A percentile compares a stretch with the other conserved stretches of the same genome.
Evolutionary conservation across 1,284 basidiomycete genomes (phyloP).

Genomic region (Malassezia dermatis): DNA sequence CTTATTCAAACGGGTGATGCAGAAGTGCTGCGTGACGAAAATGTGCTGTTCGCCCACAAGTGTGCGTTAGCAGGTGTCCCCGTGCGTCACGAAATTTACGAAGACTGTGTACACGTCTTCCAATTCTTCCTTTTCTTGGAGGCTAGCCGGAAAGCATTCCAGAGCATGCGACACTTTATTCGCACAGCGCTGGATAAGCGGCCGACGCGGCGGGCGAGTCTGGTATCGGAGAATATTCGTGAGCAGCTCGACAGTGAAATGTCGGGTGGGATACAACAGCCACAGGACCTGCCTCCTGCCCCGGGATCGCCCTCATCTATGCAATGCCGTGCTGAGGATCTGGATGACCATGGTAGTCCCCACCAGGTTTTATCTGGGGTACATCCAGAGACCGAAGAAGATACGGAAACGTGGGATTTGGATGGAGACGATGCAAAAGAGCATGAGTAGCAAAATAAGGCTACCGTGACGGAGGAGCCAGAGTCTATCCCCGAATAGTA

Average conservation of each 20-base stretch:
- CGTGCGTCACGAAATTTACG: conserved; percentile 82
- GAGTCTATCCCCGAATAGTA: background rate
- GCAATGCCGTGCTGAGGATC: conserved; percentile 15
- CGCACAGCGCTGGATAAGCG: conserved; percentile 41
- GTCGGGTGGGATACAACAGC: conserved; percentile 28
- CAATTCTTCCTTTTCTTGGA: conserved; percentile 47
- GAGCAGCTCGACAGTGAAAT: conserved; percentile 35
- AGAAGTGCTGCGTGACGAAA: conserved; percentile 85
- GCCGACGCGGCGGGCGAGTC: conserved; percentile 22
- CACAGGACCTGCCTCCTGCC: conserved; percentile 23
- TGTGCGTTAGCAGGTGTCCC: conserved; percentile 75
- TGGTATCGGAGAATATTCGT: conserved; percentile 59
- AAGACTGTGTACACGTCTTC: conserved; percentile 60
- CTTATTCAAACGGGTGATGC: conserved; percentile 88
- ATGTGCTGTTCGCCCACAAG: conserved; percentile 85
- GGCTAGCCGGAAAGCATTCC: conserved; percentile 45
- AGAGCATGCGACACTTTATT: conserved; percentile 46
- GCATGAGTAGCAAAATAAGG: background rate
- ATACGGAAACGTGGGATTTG: conserved; percentile 12
- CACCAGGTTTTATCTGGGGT: background rate
- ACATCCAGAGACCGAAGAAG: conserved; percentile 1
- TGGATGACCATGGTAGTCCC: conserved; percentile 15
- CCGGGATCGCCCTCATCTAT: conserved; percentile 1
- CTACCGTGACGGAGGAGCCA: background rate
- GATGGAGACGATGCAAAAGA: conserved; percentile 1